phyloP scores from a whole-genome alignment of 1,284 basidiomycete genomes.

The Porogramme epimiltina region DNA sequence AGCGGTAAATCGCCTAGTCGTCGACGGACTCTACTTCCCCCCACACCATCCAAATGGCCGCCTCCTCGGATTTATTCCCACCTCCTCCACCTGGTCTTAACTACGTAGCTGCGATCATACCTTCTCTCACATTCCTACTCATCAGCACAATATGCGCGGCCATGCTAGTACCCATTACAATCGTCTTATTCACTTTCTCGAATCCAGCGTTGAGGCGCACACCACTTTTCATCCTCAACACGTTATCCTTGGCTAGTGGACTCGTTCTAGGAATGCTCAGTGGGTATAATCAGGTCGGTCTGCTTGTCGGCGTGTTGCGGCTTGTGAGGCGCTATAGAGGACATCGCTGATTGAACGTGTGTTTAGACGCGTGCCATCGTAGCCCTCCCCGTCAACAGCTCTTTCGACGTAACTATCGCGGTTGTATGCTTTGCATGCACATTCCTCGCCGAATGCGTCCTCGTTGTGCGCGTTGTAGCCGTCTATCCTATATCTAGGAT shows the following conservation, averaged over 20 bases:
- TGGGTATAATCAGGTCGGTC: too few species aligned
- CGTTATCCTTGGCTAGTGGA: constrained; percentile 4
- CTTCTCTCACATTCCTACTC: constrained; percentile 10
- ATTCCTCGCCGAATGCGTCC: constrained; percentile 3
- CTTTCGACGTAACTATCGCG: neutral
- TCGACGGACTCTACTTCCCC: too few species aligned
- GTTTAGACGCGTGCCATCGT: neutral
- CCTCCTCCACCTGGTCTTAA: neutral
- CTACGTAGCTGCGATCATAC: neutral
- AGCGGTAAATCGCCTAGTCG: too few species aligned
- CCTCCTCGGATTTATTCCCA: neutral
- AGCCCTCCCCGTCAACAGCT: neutral
- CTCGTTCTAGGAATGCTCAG: too few species aligned
- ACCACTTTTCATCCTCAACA: constrained; percentile 30
- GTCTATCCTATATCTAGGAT: neutral
- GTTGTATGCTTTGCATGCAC: neutral
- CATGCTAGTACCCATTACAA: constrained; percentile 20
- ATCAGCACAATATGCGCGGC: constrained; percentile 17
- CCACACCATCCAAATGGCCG: too few species aligned
- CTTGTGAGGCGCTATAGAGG: too few species aligned
- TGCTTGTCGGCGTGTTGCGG: neutral
- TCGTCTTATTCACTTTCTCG: constrained; percentile 28
- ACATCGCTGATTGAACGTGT: too few species aligned
- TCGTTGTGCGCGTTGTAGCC: constrained; percentile 5
- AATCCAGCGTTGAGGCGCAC: constrained; percentile 17